Base-by-base conservation (phyloP, 2,329 filamentous ascomycete species). In the Xylariomycetidae sp. region DNA sequence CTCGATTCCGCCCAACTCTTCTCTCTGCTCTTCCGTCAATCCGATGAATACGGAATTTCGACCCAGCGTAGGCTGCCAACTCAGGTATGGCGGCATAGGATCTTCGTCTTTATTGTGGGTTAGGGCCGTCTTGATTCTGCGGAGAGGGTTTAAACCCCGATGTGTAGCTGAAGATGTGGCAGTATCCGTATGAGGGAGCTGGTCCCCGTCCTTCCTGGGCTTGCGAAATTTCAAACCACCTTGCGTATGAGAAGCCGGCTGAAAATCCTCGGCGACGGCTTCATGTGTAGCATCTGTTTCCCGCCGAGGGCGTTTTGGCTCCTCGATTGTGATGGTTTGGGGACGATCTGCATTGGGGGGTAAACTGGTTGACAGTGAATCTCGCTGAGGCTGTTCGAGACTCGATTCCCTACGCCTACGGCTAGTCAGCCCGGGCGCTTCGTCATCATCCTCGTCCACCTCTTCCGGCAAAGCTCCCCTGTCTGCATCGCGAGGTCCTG, bases 1-100 rank as follows among this genome's bases (percentile, higher is more conserved):
- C 58, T 98, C 92, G 43, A 98, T 95, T 14, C 92, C 92, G 9
- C 92, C 92, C 3, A 98, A 66, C 59, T 98, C 92, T 55, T 98
- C 89, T 45, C 92, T 78, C 61, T 98, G 88, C 44, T 92, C 88
- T 46, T 94, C 84, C 0, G 84, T 86, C 44, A 98, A 62, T 46
- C 89, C 87, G 10, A 92, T 74, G 53, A 97, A 98, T 23, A 86
- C 83, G 9, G 90, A 97, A 58, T 98, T 98, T 42, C 92, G 80
- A 16, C 85, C 90, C 34, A 96, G 76, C 0, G 92, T 98, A 3
- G 92, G 88, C 39, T 89, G 82, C 76, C 88, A 97, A 58, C 88
- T 96, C 32, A 98, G 74, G 58, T 98, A 98, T n/a, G n/a, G n/a
- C 0, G 92, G 92, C 66, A 87, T 85, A 1, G 56, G 54, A 19